phyloP scores from a whole-genome alignment of 176 grass and related monocot genomes.

The Ensete glaucum region DNA sequence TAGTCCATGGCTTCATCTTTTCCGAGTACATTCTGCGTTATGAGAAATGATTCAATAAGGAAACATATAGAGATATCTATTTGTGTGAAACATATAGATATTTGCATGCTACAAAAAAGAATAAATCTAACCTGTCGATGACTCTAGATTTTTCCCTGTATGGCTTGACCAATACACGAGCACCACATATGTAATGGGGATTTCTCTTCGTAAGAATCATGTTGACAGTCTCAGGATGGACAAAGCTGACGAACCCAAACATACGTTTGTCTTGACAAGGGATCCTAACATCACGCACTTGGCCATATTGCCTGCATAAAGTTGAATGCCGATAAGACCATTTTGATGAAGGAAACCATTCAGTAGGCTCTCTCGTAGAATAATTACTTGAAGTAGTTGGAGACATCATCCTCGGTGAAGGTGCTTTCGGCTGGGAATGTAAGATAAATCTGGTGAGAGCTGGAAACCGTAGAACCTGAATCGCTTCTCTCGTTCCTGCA shows the following conservation, averaged over 20 bases:
- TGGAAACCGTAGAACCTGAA: conserved; percentile 17
- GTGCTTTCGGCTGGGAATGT: conserved; percentile 80
- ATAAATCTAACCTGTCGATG: conserved; percentile 39
- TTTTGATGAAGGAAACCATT: too few relatives aligned
- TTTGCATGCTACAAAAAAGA: not conserved
- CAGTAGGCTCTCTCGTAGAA: too few relatives aligned
- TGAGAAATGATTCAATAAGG: not conserved
- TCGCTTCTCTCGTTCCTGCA: conserved; percentile 35
- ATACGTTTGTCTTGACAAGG: conserved; percentile 77
- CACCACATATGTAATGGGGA: conserved; percentile 73
- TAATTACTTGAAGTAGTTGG: conserved; percentile 56
- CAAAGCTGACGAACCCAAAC: conserved; percentile 92
- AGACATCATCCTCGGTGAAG: conserved; percentile 63
- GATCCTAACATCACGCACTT: conserved; percentile 69
- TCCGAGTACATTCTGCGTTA: conserved; percentile 21
- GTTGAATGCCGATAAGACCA: not conserved
- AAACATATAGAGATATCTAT: not conserved
- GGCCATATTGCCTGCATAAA: conserved; percentile 49
- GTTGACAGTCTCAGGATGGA: conserved; percentile 50
- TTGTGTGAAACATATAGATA: not conserved
- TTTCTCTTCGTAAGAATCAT: conserved; percentile 47
- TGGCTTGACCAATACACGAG: conserved; percentile 63
- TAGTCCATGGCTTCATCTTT: conserved; percentile 26
- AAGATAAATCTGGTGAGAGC: conserved; percentile 85
- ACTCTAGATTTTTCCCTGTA: conserved; percentile 72